Conservation (phyloP, 495 filamentous ascomycete species). For the Tuber brumale region DNA sequence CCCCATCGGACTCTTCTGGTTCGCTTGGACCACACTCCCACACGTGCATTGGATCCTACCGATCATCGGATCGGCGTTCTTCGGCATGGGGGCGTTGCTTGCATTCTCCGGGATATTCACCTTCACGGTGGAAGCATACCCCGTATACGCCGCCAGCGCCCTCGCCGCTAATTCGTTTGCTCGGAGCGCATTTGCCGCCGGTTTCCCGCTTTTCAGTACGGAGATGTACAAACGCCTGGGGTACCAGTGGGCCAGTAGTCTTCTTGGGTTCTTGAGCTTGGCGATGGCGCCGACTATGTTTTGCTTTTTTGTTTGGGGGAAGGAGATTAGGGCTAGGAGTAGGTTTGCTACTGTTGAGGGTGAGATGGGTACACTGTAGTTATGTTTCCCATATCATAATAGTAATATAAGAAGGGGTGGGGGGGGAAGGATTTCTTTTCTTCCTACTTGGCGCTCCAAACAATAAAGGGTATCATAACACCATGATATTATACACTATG, state of each 20-base stretch:
- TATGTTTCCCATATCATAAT: neutral
- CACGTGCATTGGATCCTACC: constrained; percentile 62
- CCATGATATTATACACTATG: too few relatives aligned
- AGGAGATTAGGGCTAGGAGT: constrained; percentile 50
- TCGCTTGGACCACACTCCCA: constrained; percentile 64
- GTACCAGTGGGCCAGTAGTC: constrained; percentile 64
- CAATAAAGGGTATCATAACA: neutral
- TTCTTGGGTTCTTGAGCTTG: constrained; percentile 64
- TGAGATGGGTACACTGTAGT: neutral
- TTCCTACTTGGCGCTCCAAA: neutral
- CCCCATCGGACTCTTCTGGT: constrained; percentile 66
- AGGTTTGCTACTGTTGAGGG: constrained; percentile 48
- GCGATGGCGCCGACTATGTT: constrained; percentile 53
- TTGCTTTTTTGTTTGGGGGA: constrained; percentile 37
- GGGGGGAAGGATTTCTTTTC: too few relatives aligned
- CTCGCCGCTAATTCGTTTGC: constrained; percentile 84
- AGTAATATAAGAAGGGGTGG: too few relatives aligned
- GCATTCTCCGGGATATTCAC: constrained; percentile 87
- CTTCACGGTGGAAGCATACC: constrained; percentile 91
- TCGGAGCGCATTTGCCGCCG: constrained; percentile 74
- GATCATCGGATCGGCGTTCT: constrained; percentile 60
- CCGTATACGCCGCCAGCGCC: constrained; percentile 78
- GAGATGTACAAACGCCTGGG: constrained; percentile 60
- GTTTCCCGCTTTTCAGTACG: constrained; percentile 61
- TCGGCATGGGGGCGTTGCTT: constrained; percentile 71